Evolutionary conservation across 2,329 filamentous ascomycete genomes (phyloP), one percentile per base, ranked within the genome.

Genomic region (Rhexocercosporidium sp.): DNA sequence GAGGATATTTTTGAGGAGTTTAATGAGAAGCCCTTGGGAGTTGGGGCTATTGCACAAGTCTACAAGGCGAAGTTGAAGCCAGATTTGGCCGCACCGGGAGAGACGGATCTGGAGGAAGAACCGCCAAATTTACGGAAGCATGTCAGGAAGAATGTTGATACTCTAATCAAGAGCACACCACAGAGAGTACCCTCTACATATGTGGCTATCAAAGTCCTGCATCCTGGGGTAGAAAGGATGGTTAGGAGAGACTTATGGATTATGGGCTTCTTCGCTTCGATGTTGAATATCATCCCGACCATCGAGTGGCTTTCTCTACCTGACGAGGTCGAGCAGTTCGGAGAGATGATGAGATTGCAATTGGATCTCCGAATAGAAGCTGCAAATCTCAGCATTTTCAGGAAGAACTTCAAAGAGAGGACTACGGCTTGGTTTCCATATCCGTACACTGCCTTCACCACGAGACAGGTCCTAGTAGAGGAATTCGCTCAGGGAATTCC

Each of bases 321-420:
- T 0, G 95, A 97, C 73, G 96, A 99, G 78, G 96, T 98, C 3
- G 81, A 85, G 16, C 94, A 98, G 75, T 99, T 99, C 76, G 95
- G 94, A 27, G 92, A 96, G 77, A 99, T 99, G 96, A 99, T 99
- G 96, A 91, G 91, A 75, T 83, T 98, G n/a, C 96, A 99, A 78
- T 84, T 99, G 2, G 96, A 99, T 79, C 85, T 99, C 41, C 91
- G 96, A 62, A 98, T 98, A 68, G 96, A 99, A 79, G 91, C 94
- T 1, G 91, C 94, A 44, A 99, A 99, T 75, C 83, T 99, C 3
- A 89, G 90, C 25, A 88, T 90, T 16, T 98, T 99, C 83, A 90
- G 96, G 62, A 90, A 91, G 74, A 93, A 97, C 77, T 99, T 99
- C 83, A 92, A 91, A 74, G 87, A 93, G 66, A 88, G 96, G 53